These are phyloP conservation scores for Neltuma alba DNA, from an alignment of 306 rosid genomes.

Conservation along the genomic window DNA sequence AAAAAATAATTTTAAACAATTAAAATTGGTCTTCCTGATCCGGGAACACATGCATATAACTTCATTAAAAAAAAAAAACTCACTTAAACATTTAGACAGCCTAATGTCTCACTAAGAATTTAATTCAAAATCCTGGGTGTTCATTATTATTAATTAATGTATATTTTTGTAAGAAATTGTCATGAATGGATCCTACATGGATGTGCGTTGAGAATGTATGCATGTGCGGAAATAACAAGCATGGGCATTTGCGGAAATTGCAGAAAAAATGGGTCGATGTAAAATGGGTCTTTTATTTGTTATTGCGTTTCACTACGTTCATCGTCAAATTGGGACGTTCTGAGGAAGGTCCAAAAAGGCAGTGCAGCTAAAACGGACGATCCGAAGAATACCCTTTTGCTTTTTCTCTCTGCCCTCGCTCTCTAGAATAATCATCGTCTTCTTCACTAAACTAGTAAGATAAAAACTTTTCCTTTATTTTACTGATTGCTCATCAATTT, in stretches of 20 bases:
- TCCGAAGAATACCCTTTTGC: slow-evolving; percentile 61
- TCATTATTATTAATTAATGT: not conserved
- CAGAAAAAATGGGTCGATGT: slow-evolving; percentile 23
- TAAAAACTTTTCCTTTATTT: slow-evolving; percentile 36
- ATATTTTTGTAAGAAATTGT: not conserved
- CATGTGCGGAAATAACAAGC: not conserved
- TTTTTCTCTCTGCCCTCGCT: slow-evolving; percentile 21
- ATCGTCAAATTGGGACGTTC: slow-evolving; percentile 60
- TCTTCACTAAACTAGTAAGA: slow-evolving; percentile 43
- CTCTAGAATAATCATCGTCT: slow-evolving; percentile 34
- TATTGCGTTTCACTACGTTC: slow-evolving; percentile 34
- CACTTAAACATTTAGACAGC: too few relatives aligned
- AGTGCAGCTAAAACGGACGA: slow-evolving; percentile 65
- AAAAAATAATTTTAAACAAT: too few relatives aligned
- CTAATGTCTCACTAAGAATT: not conserved
- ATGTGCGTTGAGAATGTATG: slow-evolving; percentile 13
- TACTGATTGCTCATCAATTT: slow-evolving; percentile 37
- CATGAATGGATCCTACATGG: slow-evolving; percentile 4
- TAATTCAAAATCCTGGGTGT: slow-evolving; percentile 16
- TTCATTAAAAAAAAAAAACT: too few relatives aligned
- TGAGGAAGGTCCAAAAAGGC: slow-evolving; percentile 70
- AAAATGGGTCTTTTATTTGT: not conserved
- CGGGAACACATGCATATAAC: too few relatives aligned
- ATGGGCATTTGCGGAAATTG: slow-evolving; percentile 49
- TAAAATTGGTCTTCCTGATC: too few relatives aligned